Conservation (phyloP, 1,139 yeast genomes). For the Scheffersomyces segobiensis region DNA sequence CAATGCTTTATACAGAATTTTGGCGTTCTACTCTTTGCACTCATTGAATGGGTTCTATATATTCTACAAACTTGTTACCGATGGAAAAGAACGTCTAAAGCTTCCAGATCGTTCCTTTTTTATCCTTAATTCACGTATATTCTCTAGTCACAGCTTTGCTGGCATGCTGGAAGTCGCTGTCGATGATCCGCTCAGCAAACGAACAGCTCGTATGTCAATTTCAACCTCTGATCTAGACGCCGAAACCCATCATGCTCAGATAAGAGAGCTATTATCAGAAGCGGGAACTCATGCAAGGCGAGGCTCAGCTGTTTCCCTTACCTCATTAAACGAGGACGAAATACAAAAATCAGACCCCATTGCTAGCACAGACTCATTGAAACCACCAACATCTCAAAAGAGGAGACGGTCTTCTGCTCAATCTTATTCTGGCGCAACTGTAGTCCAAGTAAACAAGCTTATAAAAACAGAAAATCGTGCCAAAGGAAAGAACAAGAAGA, state of each 20-base stretch:
- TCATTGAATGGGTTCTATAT: background rate
- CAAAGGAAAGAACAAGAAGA: conserved; percentile 18
- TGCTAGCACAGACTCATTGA: conserved; percentile 6
- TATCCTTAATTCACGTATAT: background rate
- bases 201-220: conserved; percentile 31
- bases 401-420: conserved; percentile 48
- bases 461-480: background rate
- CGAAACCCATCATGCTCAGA: conserved; percentile 18
- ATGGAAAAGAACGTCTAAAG: background rate
- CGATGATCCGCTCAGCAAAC: conserved; percentile 22
- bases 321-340: conserved; percentile 19
- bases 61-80: background rate
- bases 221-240: conserved; percentile 21
- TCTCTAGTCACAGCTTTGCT: background rate
- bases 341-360: conserved; percentile 14
- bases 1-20: background rate
- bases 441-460: background rate
- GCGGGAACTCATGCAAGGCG: conserved; percentile 11
- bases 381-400: conserved; percentile 15
- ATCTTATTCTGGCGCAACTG: conserved; percentile 14
- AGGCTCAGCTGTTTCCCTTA: conserved; percentile 29
- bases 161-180: conserved; percentile 5
- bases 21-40: background rate
- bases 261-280: conserved; percentile 15
- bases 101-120: background rate